These are phyloP conservation scores for Trypanosoma conorhini DNA, from an alignment of 208 protist genomes.

Conservation along the genomic window DNA sequence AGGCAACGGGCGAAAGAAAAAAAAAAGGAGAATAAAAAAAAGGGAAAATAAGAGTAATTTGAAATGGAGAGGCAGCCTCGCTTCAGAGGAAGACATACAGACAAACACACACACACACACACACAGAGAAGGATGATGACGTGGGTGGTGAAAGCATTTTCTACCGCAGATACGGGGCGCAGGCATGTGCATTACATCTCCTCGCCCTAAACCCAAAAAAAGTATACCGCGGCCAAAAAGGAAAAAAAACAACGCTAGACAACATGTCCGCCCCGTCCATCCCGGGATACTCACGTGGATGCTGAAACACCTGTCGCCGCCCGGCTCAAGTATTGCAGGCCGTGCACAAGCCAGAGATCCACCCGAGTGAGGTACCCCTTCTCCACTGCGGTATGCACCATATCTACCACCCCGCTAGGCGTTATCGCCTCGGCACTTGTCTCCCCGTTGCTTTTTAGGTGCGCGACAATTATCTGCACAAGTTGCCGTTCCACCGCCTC, in stretches of 20 bases:
- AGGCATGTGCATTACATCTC: too few species aligned
- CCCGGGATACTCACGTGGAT: neutral
- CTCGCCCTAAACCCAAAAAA: neutral
- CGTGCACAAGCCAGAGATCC: constrained; percentile 26
- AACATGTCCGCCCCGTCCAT: neutral
- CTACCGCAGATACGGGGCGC: too few species aligned
- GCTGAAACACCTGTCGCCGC: neutral
- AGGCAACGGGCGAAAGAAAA: neutral
- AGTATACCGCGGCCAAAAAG: neutral
- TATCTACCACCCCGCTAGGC: constrained; percentile 29
- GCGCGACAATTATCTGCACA: constrained; percentile 17
- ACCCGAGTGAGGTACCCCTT: constrained; percentile 1
- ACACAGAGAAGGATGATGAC: too few species aligned
- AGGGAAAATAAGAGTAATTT: neutral
- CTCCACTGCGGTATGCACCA: constrained; percentile 29
- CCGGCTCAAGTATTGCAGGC: constrained; percentile 17
- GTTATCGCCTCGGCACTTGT: constrained; percentile 28
- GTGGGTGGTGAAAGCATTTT: too few species aligned
- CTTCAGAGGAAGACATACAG: neutral
- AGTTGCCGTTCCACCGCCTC: constrained; percentile 50
- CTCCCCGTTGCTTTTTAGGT: constrained; percentile 10
- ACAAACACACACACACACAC: constrained; percentile 5
- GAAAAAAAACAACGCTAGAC: constrained; percentile 5
- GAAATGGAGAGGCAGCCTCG: neutral
- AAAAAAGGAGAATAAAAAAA: constrained; percentile 12